A percentile compares a stretch with the other conserved stretches of the same genome.
Evolutionary conservation across 2,329 filamentous ascomycete genomes (phyloP).

Genomic region (Dactylellina parvicollis): DNA sequence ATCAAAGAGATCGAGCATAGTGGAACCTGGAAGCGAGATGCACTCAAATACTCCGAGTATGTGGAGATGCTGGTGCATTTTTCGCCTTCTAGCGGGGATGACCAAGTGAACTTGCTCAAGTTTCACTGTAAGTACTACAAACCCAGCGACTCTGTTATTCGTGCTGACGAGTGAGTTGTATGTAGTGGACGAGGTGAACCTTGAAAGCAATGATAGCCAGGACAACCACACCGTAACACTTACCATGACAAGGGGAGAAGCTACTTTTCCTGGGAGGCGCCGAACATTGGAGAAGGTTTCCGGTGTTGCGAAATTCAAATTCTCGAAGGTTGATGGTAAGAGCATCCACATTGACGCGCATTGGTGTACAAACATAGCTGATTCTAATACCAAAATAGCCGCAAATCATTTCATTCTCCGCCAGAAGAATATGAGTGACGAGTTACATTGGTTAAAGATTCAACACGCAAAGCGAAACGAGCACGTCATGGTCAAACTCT

Average conservation of each 20-base stretch:
- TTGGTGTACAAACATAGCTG: background rate
- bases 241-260: constrained; percentile 34
- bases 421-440: constrained; percentile 43
- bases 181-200: constrained; percentile 32
- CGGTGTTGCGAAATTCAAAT: constrained; percentile 38
- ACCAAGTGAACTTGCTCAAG: constrained; percentile 18
- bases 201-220: constrained; percentile 46
- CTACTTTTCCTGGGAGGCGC: constrained; percentile 17
- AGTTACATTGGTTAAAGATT: constrained; percentile 46
- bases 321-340: constrained; percentile 30
- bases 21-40: constrained; percentile 39
- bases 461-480: constrained; percentile 47
- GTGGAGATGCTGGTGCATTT: constrained; percentile 44
- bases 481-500: constrained; percentile 50
- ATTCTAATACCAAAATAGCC: constrained; percentile 12
- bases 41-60: constrained; percentile 46
- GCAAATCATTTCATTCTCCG: constrained; percentile 44
- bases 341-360: background rate
- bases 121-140: constrained; percentile 19
- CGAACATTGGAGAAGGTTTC: constrained; percentile 22
- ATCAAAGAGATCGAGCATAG: constrained; percentile 28
- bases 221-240: constrained; percentile 35
- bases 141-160: background rate
- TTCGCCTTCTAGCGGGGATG: background rate
- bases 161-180: background rate